Evolutionary conservation across 2,329 filamentous ascomycete genomes (phyloP).

Genomic region (Lachnellula cervina): DNA sequence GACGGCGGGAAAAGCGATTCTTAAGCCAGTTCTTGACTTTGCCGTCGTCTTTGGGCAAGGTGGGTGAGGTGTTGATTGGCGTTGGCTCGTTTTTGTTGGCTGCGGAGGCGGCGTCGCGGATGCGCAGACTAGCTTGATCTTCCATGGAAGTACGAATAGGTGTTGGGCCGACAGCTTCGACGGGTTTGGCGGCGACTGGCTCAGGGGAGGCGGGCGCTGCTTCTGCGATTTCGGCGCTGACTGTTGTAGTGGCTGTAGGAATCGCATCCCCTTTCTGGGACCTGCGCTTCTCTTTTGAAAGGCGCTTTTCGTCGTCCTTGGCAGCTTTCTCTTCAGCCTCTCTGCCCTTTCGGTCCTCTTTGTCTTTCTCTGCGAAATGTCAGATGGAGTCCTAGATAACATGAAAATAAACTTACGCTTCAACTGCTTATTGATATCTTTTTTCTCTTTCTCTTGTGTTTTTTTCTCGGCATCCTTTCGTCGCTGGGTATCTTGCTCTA

Average conservation of each 20-base stretch:
- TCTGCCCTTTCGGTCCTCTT: conserved; percentile 36
- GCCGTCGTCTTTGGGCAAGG: conserved; percentile 11
- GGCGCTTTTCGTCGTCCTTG: conserved; percentile 50
- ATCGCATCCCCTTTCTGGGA: conserved; percentile 31
- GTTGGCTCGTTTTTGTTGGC: conserved; percentile 19
- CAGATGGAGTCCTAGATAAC: conserved; percentile 11
- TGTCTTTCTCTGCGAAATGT: conserved; percentile 34
- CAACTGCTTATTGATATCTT: conserved; percentile 48
- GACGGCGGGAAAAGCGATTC: conserved; percentile 43
- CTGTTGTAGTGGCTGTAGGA: conserved; percentile 2
- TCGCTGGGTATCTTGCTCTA: conserved; percentile 62
- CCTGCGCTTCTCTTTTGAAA: conserved; percentile 48
- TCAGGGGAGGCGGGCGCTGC: not conserved
- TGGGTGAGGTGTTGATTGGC: conserved; percentile 17
- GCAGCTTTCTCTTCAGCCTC: conserved; percentile 49
- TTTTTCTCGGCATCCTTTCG: conserved; percentile 54
- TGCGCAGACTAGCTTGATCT: conserved; percentile 22
- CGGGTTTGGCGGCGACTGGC: not conserved
- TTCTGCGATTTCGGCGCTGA: not conserved
- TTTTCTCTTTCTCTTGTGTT: conserved; percentile 49
- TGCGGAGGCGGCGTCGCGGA: conserved; percentile 18
- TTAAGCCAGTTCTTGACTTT: conserved; percentile 49
- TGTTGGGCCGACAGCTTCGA: not conserved
- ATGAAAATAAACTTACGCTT: conserved; percentile 49
- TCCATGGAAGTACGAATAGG: conserved; percentile 28